phyloP scores from a whole-genome alignment of 2,329 filamentous ascomycete species.

The Colletotrichum noveboracense region DNA sequence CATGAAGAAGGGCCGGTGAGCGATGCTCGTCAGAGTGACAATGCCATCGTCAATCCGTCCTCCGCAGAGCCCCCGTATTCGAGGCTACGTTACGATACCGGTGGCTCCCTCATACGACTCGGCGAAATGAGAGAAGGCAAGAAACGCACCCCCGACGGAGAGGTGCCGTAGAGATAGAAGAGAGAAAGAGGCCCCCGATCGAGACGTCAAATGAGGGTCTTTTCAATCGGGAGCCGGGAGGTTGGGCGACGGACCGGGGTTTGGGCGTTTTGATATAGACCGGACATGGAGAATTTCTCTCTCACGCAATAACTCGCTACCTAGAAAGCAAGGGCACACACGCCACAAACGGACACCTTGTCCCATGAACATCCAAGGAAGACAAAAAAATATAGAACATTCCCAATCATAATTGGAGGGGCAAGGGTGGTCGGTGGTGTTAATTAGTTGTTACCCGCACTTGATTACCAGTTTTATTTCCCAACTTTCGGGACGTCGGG shows the following conservation, averaged over 20 bases:
- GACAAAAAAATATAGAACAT: background rate
- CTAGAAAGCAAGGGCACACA: background rate
- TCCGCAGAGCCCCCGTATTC: background rate
- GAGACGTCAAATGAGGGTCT: background rate
- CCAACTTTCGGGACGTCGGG: background rate
- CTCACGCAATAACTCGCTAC: background rate
- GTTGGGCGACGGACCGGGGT: background rate
- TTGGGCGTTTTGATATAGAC: background rate
- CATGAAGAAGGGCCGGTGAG: slow-evolving; percentile 54
- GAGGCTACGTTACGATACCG: background rate
- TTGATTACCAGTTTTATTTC: background rate
- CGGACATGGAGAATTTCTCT: background rate
- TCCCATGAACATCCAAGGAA: background rate
- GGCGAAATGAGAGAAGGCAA: background rate
- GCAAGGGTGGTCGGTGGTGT: background rate
- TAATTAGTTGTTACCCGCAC: background rate
- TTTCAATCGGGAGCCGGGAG: background rate
- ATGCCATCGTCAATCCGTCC: background rate
- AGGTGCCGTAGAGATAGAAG: background rate
- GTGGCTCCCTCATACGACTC: background rate
- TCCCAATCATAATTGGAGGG: background rate
- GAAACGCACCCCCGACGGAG: background rate
- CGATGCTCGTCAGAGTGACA: background rate
- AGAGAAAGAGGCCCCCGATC: background rate
- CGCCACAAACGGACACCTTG: background rate